A percentile compares a stretch with the other conserved stretches of the same genome.
Conservation (phyloP, 2,329 filamentous ascomycete genomes). For the Zymoseptoria tritici region DNA sequence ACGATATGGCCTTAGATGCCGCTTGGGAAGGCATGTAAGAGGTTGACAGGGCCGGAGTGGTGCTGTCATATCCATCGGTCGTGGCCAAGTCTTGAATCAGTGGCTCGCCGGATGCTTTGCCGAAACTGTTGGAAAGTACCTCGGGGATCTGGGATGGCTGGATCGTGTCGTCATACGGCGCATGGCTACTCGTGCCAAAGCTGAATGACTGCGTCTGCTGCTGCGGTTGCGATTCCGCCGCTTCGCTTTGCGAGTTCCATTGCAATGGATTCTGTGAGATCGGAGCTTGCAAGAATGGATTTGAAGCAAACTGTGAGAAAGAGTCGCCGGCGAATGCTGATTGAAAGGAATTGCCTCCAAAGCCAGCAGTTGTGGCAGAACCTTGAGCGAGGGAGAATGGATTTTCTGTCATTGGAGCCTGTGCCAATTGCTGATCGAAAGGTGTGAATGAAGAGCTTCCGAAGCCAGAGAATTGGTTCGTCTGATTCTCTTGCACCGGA, state of each 20-base stretch:
- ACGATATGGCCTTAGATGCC: constrained; percentile 14
- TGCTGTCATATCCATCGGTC: constrained; percentile 1
- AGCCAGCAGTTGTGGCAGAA: not conserved
- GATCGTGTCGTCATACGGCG: constrained; percentile 15
- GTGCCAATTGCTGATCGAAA: not conserved
- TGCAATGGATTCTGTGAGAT: not conserved
- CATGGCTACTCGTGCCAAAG: constrained; percentile 3
- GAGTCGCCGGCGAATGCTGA: not conserved
- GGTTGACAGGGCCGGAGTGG: constrained; percentile 8
- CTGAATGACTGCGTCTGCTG: constrained; percentile 1
- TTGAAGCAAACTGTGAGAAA: not conserved
- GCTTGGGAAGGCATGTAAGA: constrained; percentile 13
- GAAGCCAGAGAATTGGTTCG: not conserved
- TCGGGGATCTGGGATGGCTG: constrained; percentile 16
- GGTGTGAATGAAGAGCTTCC: not conserved
- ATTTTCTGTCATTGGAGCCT: not conserved
- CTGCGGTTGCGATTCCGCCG: not conserved
- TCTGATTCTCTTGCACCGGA: not conserved
- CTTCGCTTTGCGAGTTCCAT: not conserved
- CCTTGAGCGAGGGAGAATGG: not conserved
- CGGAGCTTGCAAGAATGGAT: constrained; percentile 11
- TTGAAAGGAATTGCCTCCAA: not conserved
- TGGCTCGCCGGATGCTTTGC: not conserved
- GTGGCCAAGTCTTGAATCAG: not conserved
- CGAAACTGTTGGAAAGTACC: constrained; percentile 18